phyloP scores from a whole-genome alignment of 306 rosid genomes.

The Lathyrus aphaca region DNA sequence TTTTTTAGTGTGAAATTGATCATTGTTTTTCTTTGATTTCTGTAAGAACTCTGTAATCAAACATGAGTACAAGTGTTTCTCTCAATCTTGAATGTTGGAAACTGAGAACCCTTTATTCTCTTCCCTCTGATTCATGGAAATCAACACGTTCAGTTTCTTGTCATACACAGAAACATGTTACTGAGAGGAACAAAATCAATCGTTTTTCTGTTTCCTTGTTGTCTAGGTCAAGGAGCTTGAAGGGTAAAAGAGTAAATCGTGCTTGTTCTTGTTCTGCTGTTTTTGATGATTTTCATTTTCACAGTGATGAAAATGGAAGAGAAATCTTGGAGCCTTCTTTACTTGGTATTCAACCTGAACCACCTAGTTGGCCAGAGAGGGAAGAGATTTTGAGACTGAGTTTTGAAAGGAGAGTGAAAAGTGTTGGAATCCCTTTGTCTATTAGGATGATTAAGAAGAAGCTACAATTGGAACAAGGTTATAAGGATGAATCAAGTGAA shows the following conservation, averaged over 20 bases:
- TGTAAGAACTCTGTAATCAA: conserved; percentile 31
- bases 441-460: conserved; percentile 71
- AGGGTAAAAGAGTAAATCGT: conserved; percentile 39
- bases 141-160: conserved; percentile 37
- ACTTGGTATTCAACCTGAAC: conserved; percentile 60
- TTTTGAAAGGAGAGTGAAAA: conserved; percentile 55
- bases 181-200: conserved; percentile 35
- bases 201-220: background rate
- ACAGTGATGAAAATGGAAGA: conserved; percentile 37
- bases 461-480: conserved; percentile 45
- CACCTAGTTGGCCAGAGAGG: conserved; percentile 69
- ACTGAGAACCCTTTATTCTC: conserved; percentile 36
- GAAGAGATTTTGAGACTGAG: conserved; percentile 45
- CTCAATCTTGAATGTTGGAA: conserved; percentile 46
- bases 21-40: conserved; percentile 3
- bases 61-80: conserved; percentile 53
- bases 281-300: conserved; percentile 44
- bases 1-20: conserved; percentile 19
- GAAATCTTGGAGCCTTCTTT: conserved; percentile 52
- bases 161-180: conserved; percentile 25
- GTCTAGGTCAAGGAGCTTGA: conserved; percentile 26
- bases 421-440: conserved; percentile 59
- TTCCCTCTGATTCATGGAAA: conserved; percentile 32
- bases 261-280: conserved; percentile 32
- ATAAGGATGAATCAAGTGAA: conserved; percentile 42